A percentile compares a stretch with the other conserved stretches of the same genome.
phyloP scores from a whole-genome alignment of 805 yeast genomes.

The Grigorovia yakushimaensis region DNA sequence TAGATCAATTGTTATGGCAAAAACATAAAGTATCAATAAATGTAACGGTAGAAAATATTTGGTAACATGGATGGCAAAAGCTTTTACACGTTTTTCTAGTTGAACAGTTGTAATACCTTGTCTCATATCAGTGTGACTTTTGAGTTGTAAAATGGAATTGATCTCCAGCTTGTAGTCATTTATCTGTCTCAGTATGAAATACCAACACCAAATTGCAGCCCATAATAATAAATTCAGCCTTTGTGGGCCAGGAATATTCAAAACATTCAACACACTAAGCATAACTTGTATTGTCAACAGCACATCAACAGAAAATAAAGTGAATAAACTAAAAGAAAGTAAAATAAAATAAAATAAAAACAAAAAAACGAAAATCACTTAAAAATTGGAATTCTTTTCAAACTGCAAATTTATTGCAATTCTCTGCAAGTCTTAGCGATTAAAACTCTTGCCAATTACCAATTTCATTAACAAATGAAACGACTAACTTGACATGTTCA shows the following conservation, averaged over 20 bases:
- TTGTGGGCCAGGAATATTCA: constrained; percentile 37
- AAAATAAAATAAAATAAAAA: background rate
- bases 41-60: background rate
- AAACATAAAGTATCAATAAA: background rate
- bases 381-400: too few relatives aligned
- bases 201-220: constrained; percentile 48
- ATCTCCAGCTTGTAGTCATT: constrained; percentile 36
- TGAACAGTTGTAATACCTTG: constrained; percentile 30
- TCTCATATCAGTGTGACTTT: constrained; percentile 15
- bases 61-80: background rate
- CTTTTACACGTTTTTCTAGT: constrained; percentile 9
- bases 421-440: too few relatives aligned
- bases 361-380: background rate
- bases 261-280: background rate
- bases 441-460: constrained; percentile 22
- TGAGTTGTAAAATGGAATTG: constrained; percentile 15
- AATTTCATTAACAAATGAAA: constrained; percentile 68
- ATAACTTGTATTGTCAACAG: background rate
- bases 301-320: background rate
- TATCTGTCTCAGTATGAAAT: constrained; percentile 33
- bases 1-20: background rate
- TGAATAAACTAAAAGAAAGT: background rate
- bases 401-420: too few relatives aligned
- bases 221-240: constrained; percentile 41
- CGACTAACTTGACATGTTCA: constrained; percentile 69